Evolutionary conservation across 495 filamentous ascomycete genomes (phyloP), one percentile per base, ranked within the genome.

Genomic region (Neurospora sp.): DNA sequence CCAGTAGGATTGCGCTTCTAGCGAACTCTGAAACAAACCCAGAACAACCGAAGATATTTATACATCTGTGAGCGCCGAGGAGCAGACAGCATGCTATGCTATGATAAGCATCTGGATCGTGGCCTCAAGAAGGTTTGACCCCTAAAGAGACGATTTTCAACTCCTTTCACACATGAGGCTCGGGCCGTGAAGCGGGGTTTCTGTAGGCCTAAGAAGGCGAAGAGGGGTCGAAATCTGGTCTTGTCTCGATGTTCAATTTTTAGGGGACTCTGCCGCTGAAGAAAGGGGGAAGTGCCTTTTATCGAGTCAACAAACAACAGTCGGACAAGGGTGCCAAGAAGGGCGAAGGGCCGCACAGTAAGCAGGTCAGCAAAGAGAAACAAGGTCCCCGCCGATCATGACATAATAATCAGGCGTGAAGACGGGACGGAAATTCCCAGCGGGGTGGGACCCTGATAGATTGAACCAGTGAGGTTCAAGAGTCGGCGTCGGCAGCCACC

Each of bases 341-440:
- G 27, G 27, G 27, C 27, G 27, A 31, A 31, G 27, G 27, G 53
- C 53, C 53, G 8, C 53, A 65, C 27, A 65, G 53, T 65, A 18
- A 18, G 27, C 53, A 65, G 27, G 53, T 35, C 53, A 65, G 53
- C 27, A 65, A 18, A 65, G 53, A 65, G 53, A 65, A 65, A 65
- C 53, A 65, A 16, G 53, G 27, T 18, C 22, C 22, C 69, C 69
- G 72, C 69, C 65, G 72, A 74, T 74, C 72, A 71, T 74, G 72
- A 74, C 72, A 74, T 74, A 74, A 74, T 74, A 27, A 68, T 37
- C 72, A 40, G 42, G 22, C 69, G 37, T 65, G 14, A 61, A 61
- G 53, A 61, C 53, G 27, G 53, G 27, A 61, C 14, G 35, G 22
- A 61, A 35, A 20, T 22, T 45, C 8, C 69, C 72, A 44, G 31